phyloP scores from a whole-genome alignment of 2,329 filamentous ascomycete species.

The Pestalotiopsis sp. region DNA sequence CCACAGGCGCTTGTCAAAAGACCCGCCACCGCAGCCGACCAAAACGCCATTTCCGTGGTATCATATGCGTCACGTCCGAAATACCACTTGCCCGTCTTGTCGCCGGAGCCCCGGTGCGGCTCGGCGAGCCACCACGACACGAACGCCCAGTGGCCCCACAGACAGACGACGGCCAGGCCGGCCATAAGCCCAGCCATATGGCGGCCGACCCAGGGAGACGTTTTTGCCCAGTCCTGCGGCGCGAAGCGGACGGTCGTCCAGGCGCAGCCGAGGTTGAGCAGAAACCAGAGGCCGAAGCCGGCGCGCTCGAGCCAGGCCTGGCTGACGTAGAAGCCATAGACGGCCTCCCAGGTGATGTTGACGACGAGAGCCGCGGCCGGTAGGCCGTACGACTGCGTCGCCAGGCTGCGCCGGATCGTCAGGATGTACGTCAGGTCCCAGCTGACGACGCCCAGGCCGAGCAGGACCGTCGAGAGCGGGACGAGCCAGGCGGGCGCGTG shows the following conservation, averaged over 20 bases:
- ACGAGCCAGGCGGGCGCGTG: conserved; percentile 21
- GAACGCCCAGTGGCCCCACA: conserved; percentile 43
- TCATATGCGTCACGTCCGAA: conserved; percentile 44
- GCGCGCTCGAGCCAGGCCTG: conserved; percentile 44
- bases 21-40: conserved; percentile 49
- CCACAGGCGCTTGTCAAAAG: conserved; percentile 41
- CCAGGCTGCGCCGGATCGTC: conserved; percentile 47
- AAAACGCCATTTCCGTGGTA: conserved; percentile 52
- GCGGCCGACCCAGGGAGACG: conserved; percentile 42
- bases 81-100: conserved; percentile 49
- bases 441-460: conserved; percentile 39
- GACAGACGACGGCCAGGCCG: conserved; percentile 37
- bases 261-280: conserved; percentile 51
- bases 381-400: conserved; percentile 51
- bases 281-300: conserved; percentile 50
- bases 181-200: conserved; percentile 41
- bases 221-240: conserved; percentile 41
- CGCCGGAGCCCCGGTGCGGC: conserved; percentile 41
- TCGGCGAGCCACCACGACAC: conserved; percentile 49
- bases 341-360: conserved; percentile 56
- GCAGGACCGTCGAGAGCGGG: conserved; percentile 29
- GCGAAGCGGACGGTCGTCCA: conserved; percentile 48
- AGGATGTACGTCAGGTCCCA: conserved; percentile 50
- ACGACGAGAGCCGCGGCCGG: conserved; percentile 49
- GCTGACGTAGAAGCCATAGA: conserved; percentile 50